Conservation (phyloP, 495 filamentous ascomycete species). For the Thermochaetoides thermophila region DNA sequence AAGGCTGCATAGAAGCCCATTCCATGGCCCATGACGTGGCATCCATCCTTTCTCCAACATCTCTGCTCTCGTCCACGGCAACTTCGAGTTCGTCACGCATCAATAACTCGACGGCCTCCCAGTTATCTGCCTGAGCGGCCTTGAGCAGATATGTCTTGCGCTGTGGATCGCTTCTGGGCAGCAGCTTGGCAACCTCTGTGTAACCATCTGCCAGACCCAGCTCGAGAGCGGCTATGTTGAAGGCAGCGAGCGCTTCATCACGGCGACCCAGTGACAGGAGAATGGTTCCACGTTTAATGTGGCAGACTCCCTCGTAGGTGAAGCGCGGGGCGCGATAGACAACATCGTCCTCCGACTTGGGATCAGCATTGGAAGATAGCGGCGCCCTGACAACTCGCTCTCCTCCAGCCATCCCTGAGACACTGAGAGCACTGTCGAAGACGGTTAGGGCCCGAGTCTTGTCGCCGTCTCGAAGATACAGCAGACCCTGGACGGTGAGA, state of each 20-base stretch:
- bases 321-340: slow-evolving; percentile 14
- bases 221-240: slow-evolving; percentile 13
- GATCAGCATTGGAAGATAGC: no score
- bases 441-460: slow-evolving; percentile 4
- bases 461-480: background rate
- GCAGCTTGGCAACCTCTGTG: slow-evolving; percentile 14
- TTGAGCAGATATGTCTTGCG: slow-evolving; percentile 11
- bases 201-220: slow-evolving; percentile 14
- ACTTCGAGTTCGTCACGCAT: background rate
- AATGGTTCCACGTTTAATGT: slow-evolving; percentile 12
- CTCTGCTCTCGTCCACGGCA: background rate
- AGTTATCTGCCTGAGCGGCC: slow-evolving; percentile 16
- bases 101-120: background rate
- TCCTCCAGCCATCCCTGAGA: no score
- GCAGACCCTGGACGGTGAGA: slow-evolving; percentile 10
- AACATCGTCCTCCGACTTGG: no score
- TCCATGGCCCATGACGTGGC: no score
- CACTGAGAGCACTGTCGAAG: slow-evolving; percentile 13
- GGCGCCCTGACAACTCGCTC: no score
- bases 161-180: slow-evolving; percentile 8
- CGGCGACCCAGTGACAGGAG: slow-evolving; percentile 4
- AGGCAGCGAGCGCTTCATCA: slow-evolving; percentile 11
- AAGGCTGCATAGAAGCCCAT: no score
- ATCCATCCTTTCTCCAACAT: no score
- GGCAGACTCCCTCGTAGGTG: slow-evolving; percentile 19